Base-by-base conservation (phyloP, 768 basidiomycete species). In the Podaxis carcinomalis region DNA sequence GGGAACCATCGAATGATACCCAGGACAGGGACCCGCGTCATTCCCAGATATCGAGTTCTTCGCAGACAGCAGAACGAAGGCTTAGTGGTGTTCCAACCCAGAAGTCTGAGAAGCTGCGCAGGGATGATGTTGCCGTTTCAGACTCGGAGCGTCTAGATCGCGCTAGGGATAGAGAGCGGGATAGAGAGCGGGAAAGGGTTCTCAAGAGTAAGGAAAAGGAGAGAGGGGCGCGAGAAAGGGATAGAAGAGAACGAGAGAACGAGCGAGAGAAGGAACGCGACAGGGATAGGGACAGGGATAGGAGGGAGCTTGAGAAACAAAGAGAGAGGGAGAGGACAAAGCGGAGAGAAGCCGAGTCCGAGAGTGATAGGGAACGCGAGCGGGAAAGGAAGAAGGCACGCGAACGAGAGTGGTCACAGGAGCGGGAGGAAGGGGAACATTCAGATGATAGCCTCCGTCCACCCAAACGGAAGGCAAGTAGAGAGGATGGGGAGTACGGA, bases 381-480 rank as follows among this genome's bases (percentile, higher is more conserved):
- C 53, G 63, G 19, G 64, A 63, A 21, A 63, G 62, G 39, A 59
- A 63, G 56, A 63, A 61, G 51, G 68, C 63, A 59, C 64, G 64
- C 52, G 69, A 65, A 37, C 39, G 62, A 23, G 65, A 62, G 14
- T 35, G 62, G 44, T 44, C 57, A 16, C 37, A 56, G 46, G 69
- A 71, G 37, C 65, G 66, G 54, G 74, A 75, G 44, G 63, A 68
- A 42, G 67, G 67, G 14, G 67, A 68, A 49, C 61, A 62, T 54
- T 68, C 67, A 3, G 67, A 68, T 44, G 60, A 65, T 23, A 63
- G 62, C 28, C 47, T 6, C 62, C 65, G 36, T 37, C 63, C 61
- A 16, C 61, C 73, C n/a, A 83, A 82, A 65, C 77, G 81, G 27
- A 83, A 74, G 50, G 62, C 60, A 1, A 46, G 52, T 7, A 69